Conservation (phyloP, 1,284 basidiomycete species). For the Pholiota adiposa region DNA sequence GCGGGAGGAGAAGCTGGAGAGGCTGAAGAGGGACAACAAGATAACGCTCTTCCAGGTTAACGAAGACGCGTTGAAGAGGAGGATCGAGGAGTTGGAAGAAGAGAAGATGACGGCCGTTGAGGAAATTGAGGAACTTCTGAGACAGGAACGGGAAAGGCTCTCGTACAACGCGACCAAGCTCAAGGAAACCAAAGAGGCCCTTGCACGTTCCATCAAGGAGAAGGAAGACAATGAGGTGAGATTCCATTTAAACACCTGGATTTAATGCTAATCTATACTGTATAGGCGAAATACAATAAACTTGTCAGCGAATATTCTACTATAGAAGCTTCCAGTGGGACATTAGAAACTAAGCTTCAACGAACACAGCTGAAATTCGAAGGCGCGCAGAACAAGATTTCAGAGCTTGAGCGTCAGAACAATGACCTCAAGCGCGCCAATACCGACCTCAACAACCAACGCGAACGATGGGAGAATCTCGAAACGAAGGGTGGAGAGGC, state of each 20-base stretch:
- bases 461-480: constrained; percentile 68
- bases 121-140: constrained; percentile 36
- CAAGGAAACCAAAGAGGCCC: constrained; percentile 40
- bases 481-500: constrained; percentile 67
- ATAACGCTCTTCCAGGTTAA: constrained; percentile 65
- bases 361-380: constrained; percentile 62
- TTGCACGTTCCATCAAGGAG: constrained; percentile 31
- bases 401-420: constrained; percentile 56
- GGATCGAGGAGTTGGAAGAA: constrained; percentile 49
- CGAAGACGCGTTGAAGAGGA: constrained; percentile 60
- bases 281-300: constrained; percentile 46
- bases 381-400: constrained; percentile 51
- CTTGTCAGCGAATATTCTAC: constrained; percentile 52
- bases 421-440: constrained; percentile 60
- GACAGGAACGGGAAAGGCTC: constrained; percentile 38
- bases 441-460: constrained; percentile 59
- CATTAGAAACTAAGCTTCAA: constrained; percentile 54
- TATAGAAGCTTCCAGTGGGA: constrained; percentile 48
- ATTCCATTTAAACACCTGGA: constrained; percentile 9
- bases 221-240: constrained; percentile 49
- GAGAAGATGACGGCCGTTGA: constrained; percentile 37
- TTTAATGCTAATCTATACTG: not conserved
- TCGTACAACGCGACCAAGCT: constrained; percentile 38
- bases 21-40: constrained; percentile 63
- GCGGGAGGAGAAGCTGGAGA: constrained; percentile 56